phyloP scores from a whole-genome alignment of 169 alveolate species.

The Theileria equi region DNA sequence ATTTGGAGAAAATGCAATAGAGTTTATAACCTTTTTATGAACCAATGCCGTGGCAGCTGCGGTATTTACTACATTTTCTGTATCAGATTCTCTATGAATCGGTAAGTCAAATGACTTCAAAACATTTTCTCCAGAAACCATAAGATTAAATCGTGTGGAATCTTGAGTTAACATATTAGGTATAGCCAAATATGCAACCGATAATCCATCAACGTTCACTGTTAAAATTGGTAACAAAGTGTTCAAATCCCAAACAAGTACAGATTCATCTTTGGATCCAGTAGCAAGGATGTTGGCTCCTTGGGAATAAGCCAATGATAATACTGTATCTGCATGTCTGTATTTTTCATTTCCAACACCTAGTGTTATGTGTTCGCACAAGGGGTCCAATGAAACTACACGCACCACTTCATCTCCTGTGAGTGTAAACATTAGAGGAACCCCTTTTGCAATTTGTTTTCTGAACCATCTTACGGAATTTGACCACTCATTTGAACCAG shows the following conservation, averaged over 20 bases:
- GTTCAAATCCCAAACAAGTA: conserved; percentile 49
- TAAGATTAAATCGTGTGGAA: conserved; percentile 1
- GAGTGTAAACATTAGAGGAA: conserved; percentile 20
- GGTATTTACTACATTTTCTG: not conserved
- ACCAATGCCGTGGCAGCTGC: conserved; percentile 38
- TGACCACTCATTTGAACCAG: conserved; percentile 24
- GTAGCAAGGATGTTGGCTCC: conserved; percentile 33
- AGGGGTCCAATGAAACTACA: conserved; percentile 27
- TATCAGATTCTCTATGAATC: not conserved
- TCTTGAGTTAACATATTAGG: no score
- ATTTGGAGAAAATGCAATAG: conserved; percentile 54
- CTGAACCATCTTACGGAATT: conserved; percentile 2
- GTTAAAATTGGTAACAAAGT: conserved; percentile 27
- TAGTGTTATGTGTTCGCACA: conserved; percentile 34
- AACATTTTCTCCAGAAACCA: conserved; percentile 41
- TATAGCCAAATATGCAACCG: no score
- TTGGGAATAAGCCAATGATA: conserved; percentile 28
- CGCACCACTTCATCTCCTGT: conserved; percentile 62
- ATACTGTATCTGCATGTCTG: conserved; percentile 51
- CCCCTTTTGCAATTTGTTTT: no score
- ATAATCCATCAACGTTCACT: no score
- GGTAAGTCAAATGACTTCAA: conserved; percentile 32
- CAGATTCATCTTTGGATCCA: conserved; percentile 51
- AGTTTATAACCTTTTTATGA: conserved; percentile 53
- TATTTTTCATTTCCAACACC: conserved; percentile 29